Conservation (phyloP, 192 early-diverging fungal genomes). For the Backusella parvicylindrica region DNA sequence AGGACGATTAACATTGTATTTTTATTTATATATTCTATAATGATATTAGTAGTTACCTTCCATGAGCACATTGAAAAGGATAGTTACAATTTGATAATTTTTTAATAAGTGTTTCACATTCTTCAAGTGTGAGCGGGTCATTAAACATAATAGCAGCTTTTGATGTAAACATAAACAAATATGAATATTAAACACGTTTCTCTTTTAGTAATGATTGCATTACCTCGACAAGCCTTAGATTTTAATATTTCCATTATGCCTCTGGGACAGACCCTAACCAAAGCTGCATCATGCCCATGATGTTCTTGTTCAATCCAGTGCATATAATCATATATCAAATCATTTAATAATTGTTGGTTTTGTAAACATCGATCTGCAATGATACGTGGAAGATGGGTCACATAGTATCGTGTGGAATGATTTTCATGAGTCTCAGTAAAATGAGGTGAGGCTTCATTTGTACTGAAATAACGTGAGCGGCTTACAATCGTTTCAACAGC, state of each 20-base stretch:
- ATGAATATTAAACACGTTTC: background rate
- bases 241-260: constrained; percentile 67
- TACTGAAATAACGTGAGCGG: constrained; percentile 12
- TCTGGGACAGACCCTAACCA: constrained; percentile 48
- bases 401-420: constrained; percentile 4
- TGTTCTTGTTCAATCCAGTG: constrained; percentile 35
- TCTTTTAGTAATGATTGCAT: constrained; percentile 6
- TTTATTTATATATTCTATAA: background rate
- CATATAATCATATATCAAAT: constrained; percentile 48
- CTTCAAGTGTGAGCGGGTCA: constrained; percentile 42
- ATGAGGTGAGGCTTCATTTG: constrained; percentile 6
- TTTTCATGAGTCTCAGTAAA: background rate
- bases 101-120: constrained; percentile 52
- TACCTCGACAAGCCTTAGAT: constrained; percentile 70
- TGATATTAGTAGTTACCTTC: constrained; percentile 26
- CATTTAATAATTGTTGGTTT: constrained; percentile 42
- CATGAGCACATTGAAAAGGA: constrained; percentile 70
- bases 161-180: background rate
- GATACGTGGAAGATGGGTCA: constrained; percentile 47
- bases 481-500: background rate
- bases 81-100: constrained; percentile 50
- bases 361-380: constrained; percentile 62
- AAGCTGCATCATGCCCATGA: constrained; percentile 2
- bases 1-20: background rate
- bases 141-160: constrained; percentile 78